These are phyloP conservation scores for Botrytis byssoidea DNA, from an alignment of 2,329 filamentous ascomycete species.

Conservation along the genomic window DNA sequence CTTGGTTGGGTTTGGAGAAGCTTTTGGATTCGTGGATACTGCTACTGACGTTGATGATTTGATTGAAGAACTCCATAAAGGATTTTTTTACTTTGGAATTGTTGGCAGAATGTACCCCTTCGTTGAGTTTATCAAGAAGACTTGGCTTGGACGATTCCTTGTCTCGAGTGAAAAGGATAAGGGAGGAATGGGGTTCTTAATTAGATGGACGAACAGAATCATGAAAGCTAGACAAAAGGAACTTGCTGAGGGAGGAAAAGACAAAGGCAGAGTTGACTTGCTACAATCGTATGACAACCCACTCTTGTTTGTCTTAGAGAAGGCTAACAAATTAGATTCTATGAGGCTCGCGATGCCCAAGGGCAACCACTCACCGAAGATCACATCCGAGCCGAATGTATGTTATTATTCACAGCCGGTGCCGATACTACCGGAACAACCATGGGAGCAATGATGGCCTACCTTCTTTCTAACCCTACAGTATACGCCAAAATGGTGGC, in stretches of 20 bases:
- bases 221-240: conserved; percentile 49
- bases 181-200: conserved; percentile 54
- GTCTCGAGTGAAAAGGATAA: conserved; percentile 53
- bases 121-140: conserved; percentile 54
- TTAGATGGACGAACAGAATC: conserved; percentile 56
- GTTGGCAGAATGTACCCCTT: conserved; percentile 50
- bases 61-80: conserved; percentile 53
- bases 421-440: conserved; percentile 16
- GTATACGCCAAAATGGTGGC: conserved; percentile 11
- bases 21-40: conserved; percentile 55
- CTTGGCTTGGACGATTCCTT: conserved; percentile 51
- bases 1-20: conserved; percentile 54
- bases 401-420: conserved; percentile 15
- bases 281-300: conserved; percentile 47
- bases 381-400: conserved; percentile 14
- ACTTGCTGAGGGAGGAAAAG: conserved; percentile 48
- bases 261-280: conserved; percentile 48
- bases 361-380: conserved; percentile 8
- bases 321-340: conserved; percentile 6
- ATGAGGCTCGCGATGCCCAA: conserved; percentile 8
- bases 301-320: not conserved
- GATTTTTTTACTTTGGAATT: conserved; percentile 42
- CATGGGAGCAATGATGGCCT: conserved; percentile 16
- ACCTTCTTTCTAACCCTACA: conserved; percentile 7
- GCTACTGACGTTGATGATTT: conserved; percentile 53